Percentiles rank a stretch among this genome's conserved stretches.
Conservation (phyloP, 2,329 filamentous ascomycete species). For the Cladophialophora psammophila region DNA sequence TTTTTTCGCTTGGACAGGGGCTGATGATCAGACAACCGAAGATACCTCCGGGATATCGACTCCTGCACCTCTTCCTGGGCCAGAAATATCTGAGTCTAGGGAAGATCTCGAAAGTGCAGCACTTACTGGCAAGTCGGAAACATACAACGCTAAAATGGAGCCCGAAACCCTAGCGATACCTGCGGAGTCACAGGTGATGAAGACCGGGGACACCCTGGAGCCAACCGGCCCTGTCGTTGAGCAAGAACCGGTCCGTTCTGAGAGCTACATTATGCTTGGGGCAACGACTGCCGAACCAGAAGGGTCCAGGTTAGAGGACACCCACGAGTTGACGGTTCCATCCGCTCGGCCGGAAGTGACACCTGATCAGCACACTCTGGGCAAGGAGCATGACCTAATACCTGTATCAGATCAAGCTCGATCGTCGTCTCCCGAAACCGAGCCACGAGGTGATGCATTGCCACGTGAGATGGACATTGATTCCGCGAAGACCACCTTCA, state of each 20-base stretch:
- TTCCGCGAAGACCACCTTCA: neutral
- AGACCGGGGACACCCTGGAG: neutral
- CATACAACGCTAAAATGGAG: neutral
- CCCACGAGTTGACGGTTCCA: neutral
- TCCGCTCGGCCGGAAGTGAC: neutral
- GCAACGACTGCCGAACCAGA: neutral
- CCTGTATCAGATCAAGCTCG: neutral
- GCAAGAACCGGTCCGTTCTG: neutral
- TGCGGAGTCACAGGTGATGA: neutral
- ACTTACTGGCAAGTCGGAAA: neutral
- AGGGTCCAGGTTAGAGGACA: neutral
- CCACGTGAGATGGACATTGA: slow-evolving; percentile 3
- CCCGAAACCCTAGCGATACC: neutral
- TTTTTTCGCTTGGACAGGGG: slow-evolving; percentile 14
- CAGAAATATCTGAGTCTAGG: neutral
- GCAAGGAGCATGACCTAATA: neutral
- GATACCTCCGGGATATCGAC: slow-evolving; percentile 3
- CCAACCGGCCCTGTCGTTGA: neutral
- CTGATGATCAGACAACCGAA: slow-evolving; percentile 17
- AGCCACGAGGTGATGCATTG: neutral
- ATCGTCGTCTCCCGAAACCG: neutral
- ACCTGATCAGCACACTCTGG: neutral
- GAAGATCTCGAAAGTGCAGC: neutral
- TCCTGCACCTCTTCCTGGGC: neutral
- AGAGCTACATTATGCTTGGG: neutral